Conservation (phyloP, 805 yeast genomes). For the Wickerhamomyces subpelliculosus region DNA sequence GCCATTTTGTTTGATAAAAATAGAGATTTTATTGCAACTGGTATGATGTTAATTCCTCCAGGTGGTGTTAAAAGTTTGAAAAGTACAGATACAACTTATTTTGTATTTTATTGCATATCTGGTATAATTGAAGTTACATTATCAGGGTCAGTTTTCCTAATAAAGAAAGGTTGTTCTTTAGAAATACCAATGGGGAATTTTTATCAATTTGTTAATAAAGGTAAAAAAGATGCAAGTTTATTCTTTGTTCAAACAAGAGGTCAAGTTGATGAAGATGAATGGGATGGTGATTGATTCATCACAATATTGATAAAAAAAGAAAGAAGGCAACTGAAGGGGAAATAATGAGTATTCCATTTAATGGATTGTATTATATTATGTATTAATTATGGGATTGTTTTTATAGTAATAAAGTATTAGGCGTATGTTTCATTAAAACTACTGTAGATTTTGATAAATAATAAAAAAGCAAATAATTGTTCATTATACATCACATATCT, state of each 20-base stretch:
- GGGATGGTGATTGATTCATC: conserved; percentile 15
- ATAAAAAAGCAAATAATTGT: no score
- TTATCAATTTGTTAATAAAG: conserved; percentile 61
- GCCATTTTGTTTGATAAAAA: conserved; percentile 60
- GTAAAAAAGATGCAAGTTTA: conserved; percentile 49
- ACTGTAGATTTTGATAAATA: no score
- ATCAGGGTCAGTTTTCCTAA: conserved; percentile 50
- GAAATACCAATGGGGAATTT: conserved; percentile 74
- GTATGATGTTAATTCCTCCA: conserved; percentile 59
- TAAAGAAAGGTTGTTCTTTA: conserved; percentile 68
- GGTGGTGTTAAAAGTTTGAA: conserved; percentile 55
- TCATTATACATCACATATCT: conserved; percentile 20
- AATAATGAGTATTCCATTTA: no score
- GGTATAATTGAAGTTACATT: conserved; percentile 68
- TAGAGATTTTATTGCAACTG: conserved; percentile 63
- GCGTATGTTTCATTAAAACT: no score
- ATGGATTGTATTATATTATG: no score
- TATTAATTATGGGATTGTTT: no score
- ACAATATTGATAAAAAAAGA: no score
- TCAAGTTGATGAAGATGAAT: conserved; percentile 14
- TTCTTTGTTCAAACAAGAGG: conserved; percentile 67
- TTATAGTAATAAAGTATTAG: no score
- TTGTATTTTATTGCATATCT: conserved; percentile 65
- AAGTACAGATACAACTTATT: conserved; percentile 54
- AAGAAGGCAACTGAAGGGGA: no score